Evolutionary conservation across 352 stramenopile species (phyloP), one percentile per base, ranked within the genome.

Genomic region (Phytophthora multivora): DNA sequence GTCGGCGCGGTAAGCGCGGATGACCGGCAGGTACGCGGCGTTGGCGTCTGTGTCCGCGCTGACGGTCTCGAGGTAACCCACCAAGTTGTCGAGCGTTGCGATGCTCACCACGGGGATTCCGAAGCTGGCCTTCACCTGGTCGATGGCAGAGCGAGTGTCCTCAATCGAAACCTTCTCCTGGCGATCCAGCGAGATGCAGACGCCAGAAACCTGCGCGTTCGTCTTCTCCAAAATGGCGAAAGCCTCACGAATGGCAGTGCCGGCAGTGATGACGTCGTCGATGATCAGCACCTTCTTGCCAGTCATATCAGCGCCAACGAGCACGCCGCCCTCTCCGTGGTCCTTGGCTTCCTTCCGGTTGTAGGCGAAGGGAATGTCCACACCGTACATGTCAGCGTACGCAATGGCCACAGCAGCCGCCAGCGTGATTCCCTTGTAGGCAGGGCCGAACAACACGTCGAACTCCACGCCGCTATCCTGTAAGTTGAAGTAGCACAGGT

Each of bases 291-390:
- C 97, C 33, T 92, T 88, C 79, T 99, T 99, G 48, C 86, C 88
- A 15, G 90, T 87, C 80, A 99, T 96, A 46, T 93, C 84, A 18
- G 95, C 93, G 40, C 97, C 97, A 1, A 99, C 97, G 19, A 99
- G 86, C 31, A 91, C 86, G 19, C 97, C 97, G 28, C 97, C 97
- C 76, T 99, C 98, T 40, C 98, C 98, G 77, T 99, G 98, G 73
- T 99, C 97, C 80, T 99, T 99, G 8, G 92, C 91, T 79, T 99
- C 98, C 77, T 99, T 99, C 52, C 98, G 96, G 79, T 99, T 99
- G 83, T 99, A 99, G 1, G 96, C 89, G 73, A 99, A 99, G 8
- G 95, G 93, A 19, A 98, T 63, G 72, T 99, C 91, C 15, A 96
- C 57, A 15, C 93, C 93, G 70, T 96, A 98, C 47, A 93, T 71